Evolutionary conservation across 2,329 filamentous ascomycete genomes (phyloP).

Genomic region (Ilyonectria sp.): DNA sequence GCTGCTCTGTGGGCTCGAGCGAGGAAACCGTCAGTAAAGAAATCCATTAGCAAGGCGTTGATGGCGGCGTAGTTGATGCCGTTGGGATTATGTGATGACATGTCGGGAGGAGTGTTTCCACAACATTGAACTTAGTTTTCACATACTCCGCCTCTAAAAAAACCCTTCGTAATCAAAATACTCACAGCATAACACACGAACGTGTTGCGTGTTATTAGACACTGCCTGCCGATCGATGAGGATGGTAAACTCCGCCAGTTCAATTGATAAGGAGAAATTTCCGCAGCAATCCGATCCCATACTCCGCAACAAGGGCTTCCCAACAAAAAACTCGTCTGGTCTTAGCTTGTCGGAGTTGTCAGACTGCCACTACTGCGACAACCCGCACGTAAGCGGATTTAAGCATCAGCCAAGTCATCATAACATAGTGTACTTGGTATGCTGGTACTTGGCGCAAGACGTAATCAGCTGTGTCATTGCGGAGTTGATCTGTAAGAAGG

Average conservation of each 20-base stretch:
- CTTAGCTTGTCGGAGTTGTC: not conserved
- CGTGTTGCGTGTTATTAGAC: not conserved
- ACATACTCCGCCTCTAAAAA: constrained; percentile 1
- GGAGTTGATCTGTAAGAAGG: not conserved
- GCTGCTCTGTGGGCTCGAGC: not conserved
- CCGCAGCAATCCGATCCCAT: not conserved
- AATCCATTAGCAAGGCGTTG: not conserved
- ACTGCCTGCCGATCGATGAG: not conserved
- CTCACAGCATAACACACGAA: not conserved
- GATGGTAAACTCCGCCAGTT: not conserved
- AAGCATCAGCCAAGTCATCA: not conserved
- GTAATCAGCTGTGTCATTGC: not conserved
- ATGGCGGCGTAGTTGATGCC: not conserved
- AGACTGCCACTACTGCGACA: not conserved
- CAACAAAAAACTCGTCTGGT: not conserved
- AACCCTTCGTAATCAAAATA: not conserved
- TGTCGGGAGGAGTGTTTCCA: not conserved
- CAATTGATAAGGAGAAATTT: not conserved
- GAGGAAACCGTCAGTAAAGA: not conserved
- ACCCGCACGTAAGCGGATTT: not conserved
- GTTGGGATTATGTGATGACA: not conserved
- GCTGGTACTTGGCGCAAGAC: not conserved
- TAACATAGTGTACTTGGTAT: not conserved
- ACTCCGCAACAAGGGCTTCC: not conserved
- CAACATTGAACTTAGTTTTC: not conserved